A percentile compares a stretch with the other conserved stretches of the same genome.
Evolutionary conservation across 805 yeast species (phyloP).

Genomic region (Myxozyma vanderwaltii): DNA sequence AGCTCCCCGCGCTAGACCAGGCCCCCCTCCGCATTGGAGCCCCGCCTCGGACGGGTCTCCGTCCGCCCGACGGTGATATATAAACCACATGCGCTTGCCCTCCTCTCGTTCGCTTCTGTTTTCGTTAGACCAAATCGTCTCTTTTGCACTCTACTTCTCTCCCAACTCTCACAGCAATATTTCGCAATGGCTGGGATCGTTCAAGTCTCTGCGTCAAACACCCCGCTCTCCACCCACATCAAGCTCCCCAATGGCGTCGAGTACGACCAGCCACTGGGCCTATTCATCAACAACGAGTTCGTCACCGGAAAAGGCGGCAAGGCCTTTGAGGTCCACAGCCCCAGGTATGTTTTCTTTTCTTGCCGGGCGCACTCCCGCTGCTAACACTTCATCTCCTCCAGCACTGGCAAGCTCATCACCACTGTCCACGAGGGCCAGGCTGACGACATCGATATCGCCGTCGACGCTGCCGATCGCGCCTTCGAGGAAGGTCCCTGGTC

Average conservation of each 20-base stretch:
- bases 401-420: conserved; percentile 59
- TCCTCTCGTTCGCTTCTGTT: background rate
- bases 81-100: background rate
- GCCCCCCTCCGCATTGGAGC: conserved; percentile 8
- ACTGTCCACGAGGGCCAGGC: conserved; percentile 72
- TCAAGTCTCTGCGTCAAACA: conserved; percentile 14
- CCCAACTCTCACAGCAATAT: background rate
- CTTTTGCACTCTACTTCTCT: background rate
- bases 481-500: conserved; percentile 69
- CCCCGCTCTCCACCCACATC: conserved; percentile 43
- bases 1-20: background rate
- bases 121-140: background rate
- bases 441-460: conserved; percentile 83
- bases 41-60: conserved; percentile 8
- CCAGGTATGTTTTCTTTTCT: conserved; percentile 22
- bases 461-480: conserved; percentile 79
- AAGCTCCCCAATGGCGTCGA: conserved; percentile 72
- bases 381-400: conserved; percentile 1
- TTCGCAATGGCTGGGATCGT: conserved; percentile 21
- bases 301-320: conserved; percentile 60
- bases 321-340: conserved; percentile 58
- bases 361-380: background rate
- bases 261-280: conserved; percentile 79
- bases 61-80: conserved; percentile 7
- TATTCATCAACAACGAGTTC: conserved; percentile 78